Evolutionary conservation across 2,329 filamentous ascomycete genomes (phyloP).

Genomic region (Pseudocercospora fuligena): DNA sequence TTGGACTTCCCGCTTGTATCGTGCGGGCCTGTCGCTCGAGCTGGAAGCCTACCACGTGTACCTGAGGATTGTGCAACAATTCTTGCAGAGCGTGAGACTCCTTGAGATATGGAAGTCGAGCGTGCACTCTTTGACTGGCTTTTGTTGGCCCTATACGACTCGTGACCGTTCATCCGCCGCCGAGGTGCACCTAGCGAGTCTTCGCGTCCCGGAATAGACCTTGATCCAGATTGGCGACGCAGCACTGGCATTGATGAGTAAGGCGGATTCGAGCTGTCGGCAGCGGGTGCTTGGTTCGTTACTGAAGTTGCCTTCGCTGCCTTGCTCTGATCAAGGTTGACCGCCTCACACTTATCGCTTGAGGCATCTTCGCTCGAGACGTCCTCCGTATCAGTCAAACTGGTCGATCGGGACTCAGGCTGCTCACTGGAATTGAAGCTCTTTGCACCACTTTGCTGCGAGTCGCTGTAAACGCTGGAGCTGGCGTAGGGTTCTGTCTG

Average conservation of each 20-base stretch:
- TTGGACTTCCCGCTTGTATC: background rate
- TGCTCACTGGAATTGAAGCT: background rate
- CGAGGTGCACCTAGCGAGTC: background rate
- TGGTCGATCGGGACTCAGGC: background rate
- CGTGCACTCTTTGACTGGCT: background rate
- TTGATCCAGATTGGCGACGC: background rate
- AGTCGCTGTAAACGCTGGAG: background rate
- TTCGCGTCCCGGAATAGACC: background rate
- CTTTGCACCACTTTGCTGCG: background rate
- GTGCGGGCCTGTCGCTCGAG: background rate
- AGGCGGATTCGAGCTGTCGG: background rate
- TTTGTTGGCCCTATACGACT: background rate
- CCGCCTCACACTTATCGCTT: background rate
- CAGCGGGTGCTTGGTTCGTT: background rate
- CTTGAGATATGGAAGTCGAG: background rate
- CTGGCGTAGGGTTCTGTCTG: background rate
- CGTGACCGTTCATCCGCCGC: background rate
- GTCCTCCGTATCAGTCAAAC: background rate
- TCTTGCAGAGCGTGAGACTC: background rate
- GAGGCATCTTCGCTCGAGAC: background rate
- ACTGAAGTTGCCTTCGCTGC: background rate
- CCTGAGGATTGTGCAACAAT: background rate
- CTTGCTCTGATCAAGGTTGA: background rate
- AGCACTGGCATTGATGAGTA: background rate
- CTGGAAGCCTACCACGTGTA: background rate